Evolutionary conservation across 2,329 filamentous ascomycete genomes (phyloP).

Genomic region (Ascochyta viciae-villosae): DNA sequence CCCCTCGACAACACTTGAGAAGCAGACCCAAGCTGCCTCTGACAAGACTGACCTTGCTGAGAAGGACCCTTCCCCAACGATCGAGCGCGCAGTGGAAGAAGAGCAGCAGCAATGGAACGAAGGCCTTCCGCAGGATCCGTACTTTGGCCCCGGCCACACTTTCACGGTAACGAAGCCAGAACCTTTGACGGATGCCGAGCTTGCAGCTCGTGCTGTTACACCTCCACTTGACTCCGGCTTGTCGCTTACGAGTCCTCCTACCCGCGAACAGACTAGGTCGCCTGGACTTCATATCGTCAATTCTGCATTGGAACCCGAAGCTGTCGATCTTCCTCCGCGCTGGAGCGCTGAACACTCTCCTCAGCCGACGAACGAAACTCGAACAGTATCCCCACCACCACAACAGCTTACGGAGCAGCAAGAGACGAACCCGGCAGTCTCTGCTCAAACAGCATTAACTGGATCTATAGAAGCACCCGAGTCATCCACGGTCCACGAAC

Average conservation of each 20-base stretch:
- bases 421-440: slow-evolving; percentile 21
- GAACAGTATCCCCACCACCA: slow-evolving; percentile 15
- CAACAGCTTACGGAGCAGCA: slow-evolving; percentile 12
- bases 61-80: slow-evolving; percentile 16
- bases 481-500: slow-evolving; percentile 25
- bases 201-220: slow-evolving; percentile 20
- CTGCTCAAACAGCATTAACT: slow-evolving; percentile 15
- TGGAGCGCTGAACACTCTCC: slow-evolving; percentile 31
- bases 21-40: slow-evolving; percentile 14
- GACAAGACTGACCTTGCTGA: slow-evolving; percentile 16
- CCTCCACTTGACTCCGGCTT: slow-evolving; percentile 25
- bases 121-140: slow-evolving; percentile 28
- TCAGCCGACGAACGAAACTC: slow-evolving; percentile 18
- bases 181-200: slow-evolving; percentile 26
- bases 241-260: slow-evolving; percentile 25
- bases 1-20: slow-evolving; percentile 20
- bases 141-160: slow-evolving; percentile 39
- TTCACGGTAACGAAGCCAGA: slow-evolving; percentile 33
- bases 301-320: slow-evolving; percentile 45
- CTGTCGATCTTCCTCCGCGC: slow-evolving; percentile 47
- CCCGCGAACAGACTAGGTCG: slow-evolving; percentile 31
- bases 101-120: slow-evolving; percentile 26
- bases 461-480: slow-evolving; percentile 18
- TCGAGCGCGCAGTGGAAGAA: slow-evolving; percentile 26
- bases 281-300: slow-evolving; percentile 55